These are phyloP conservation scores for Podaxis sp. DNA, from an alignment of 768 basidiomycete genomes.

Conservation along the genomic window DNA sequence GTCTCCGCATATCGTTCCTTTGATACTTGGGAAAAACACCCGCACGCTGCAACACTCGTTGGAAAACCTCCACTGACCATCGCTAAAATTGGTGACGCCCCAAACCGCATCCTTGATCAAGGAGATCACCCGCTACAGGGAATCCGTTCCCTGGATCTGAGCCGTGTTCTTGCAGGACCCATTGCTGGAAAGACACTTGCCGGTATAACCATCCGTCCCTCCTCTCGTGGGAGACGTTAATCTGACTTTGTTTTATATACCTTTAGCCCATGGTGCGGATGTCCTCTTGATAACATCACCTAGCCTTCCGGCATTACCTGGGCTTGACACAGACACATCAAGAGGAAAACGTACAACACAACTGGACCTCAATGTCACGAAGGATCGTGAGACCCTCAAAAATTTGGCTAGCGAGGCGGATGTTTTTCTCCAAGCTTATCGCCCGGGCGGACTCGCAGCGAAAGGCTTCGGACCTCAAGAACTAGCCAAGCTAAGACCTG, in stretches of 20 bases:
- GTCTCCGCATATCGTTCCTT: conserved; percentile 50
- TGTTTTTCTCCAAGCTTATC: conserved; percentile 38
- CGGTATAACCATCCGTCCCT: conserved; percentile 30
- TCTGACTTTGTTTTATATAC: neutral
- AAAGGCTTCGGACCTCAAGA: neutral
- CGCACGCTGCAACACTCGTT: conserved; percentile 42
- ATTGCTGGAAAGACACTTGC: conserved; percentile 57
- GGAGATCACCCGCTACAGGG: conserved; percentile 41
- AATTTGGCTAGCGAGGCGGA: conserved; percentile 43
- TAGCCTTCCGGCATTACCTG: conserved; percentile 48
- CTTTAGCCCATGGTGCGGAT: conserved; percentile 63
- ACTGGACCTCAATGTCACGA: conserved; percentile 42
- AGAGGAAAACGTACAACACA: conserved; percentile 65
- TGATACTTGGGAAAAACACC: conserved; percentile 48
- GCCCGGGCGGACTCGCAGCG: neutral
- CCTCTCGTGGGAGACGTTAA: neutral
- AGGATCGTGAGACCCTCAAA: conserved; percentile 34
- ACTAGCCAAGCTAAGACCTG: conserved; percentile 26
- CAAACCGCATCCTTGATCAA: conserved; percentile 26
- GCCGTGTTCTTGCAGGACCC: conserved; percentile 59
- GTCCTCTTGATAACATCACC: conserved; percentile 58
- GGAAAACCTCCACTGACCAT: conserved; percentile 45
- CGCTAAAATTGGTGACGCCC: conserved; percentile 47
- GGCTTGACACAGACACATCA: conserved; percentile 57
- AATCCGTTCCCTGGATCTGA: conserved; percentile 58